These are phyloP conservation scores for Fremontodendron californicum DNA, from an alignment of 345 rosid genomes.

Conservation along the genomic window DNA sequence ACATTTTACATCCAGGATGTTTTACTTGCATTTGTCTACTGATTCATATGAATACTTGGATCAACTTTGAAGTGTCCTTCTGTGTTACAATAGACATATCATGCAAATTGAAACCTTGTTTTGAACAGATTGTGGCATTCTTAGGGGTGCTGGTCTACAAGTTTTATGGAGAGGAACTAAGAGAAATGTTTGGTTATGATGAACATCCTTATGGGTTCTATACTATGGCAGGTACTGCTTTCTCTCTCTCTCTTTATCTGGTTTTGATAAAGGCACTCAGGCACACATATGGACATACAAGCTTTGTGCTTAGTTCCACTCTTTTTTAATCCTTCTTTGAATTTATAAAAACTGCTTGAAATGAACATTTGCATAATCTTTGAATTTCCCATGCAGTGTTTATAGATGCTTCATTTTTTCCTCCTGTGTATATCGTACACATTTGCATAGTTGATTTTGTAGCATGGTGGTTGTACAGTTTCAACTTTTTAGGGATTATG, in stretches of 20 bases:
- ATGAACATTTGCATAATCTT: background rate
- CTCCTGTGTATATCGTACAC: background rate
- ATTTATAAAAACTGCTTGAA: background rate
- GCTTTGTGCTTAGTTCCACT: constrained; percentile 1
- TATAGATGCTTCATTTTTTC: background rate
- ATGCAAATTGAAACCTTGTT: constrained; percentile 17
- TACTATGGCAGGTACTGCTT: constrained; percentile 74
- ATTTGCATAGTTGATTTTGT: background rate
- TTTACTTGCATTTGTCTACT: background rate
- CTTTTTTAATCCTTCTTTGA: background rate
- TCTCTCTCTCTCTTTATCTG: constrained; percentile 11
- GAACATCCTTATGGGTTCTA: constrained; percentile 98
- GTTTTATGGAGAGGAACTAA: constrained; percentile 87
- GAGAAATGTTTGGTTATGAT: constrained; percentile 97
- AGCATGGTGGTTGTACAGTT: background rate
- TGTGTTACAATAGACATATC: background rate
- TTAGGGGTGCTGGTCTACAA: constrained; percentile 94
- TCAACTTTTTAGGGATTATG: background rate
- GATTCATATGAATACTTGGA: background rate
- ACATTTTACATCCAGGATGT: background rate
- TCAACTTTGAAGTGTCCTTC: background rate
- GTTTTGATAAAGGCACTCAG: background rate
- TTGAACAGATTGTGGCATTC: constrained; percentile 78
- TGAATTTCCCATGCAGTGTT: background rate
- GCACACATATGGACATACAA: background rate